These are phyloP conservation scores for Tetrahymena thermophila DNA, from an alignment of 73 alveolate genomes.

Conservation along the genomic window DNA sequence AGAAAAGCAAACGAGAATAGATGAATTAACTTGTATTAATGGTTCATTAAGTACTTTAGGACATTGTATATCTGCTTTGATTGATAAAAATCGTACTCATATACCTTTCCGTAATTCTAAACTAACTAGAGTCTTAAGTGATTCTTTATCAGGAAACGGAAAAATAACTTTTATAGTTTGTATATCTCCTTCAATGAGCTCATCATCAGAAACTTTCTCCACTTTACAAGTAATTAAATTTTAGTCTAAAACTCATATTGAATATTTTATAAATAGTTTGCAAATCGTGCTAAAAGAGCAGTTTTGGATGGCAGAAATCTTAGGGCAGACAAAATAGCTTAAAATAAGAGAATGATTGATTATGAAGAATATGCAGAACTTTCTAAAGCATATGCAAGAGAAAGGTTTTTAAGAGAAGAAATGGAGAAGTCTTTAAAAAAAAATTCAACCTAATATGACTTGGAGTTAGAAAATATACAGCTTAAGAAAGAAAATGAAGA, in stretches of 20 bases:
- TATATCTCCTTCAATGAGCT: constrained; percentile 36
- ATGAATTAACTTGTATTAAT: constrained; percentile 61
- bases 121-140: constrained; percentile 89
- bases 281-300: constrained; percentile 46
- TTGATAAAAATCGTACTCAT: constrained; percentile 77
- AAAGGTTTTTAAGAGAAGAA: constrained; percentile 32
- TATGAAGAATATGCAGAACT: constrained; percentile 36
- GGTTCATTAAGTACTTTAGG: constrained; percentile 92
- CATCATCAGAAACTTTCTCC: constrained; percentile 38
- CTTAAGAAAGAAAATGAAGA: constrained; percentile 39
- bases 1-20: constrained; percentile 25
- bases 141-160: constrained; percentile 93
- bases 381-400: constrained; percentile 18
- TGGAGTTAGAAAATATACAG: background rate
- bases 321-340: background rate
- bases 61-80: constrained; percentile 93
- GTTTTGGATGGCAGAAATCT: constrained; percentile 44
- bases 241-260: background rate
- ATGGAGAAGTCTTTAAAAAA: constrained; percentile 10
- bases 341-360: background rate
- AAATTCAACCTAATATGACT: constrained; percentile 17
- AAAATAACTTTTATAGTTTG: constrained; percentile 76
- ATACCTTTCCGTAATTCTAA: constrained; percentile 96
- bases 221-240: constrained; percentile 41
- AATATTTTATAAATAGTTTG: background rate